A percentile compares a stretch with the other conserved stretches of the same genome.
phyloP scores from a whole-genome alignment of 768 basidiomycete genomes.

The Austroboletus eburneus region DNA sequence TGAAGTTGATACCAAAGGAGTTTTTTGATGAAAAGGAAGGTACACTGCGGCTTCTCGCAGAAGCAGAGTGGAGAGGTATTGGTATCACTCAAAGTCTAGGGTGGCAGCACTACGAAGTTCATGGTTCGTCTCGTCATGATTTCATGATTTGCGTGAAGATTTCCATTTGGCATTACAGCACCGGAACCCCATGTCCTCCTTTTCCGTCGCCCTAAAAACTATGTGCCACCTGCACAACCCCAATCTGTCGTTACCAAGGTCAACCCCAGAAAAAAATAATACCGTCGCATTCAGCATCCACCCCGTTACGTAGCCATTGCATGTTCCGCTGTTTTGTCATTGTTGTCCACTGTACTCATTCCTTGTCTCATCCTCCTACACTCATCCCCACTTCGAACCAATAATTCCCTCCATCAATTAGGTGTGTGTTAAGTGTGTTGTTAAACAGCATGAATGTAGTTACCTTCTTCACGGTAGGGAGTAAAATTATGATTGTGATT shows the following conservation, averaged over 20 bases:
- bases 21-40: conserved; percentile 78
- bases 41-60: conserved; percentile 74
- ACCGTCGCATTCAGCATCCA: conserved; percentile 4
- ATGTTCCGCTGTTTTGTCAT: conserved; percentile 20
- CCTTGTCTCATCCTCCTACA: conserved; percentile 10
- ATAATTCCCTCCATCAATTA: conserved; percentile 2
- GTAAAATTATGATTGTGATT: conserved; percentile 8
- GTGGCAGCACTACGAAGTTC: conserved; percentile 98
- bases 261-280: conserved; percentile 43
- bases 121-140: conserved; percentile 54
- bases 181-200: conserved; percentile 93
- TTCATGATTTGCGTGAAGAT: background rate
- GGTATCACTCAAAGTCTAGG: conserved; percentile 95
- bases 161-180: conserved; percentile 41
- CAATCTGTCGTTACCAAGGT: conserved; percentile 34
- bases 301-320: conserved; percentile 13
- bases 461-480: conserved; percentile 5
- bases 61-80: conserved; percentile 93
- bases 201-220: conserved; percentile 80
- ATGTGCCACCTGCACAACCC: conserved; percentile 48
- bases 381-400: conserved; percentile 7
- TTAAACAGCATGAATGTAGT: conserved; percentile 8
- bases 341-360: conserved; percentile 20
- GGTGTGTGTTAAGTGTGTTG: no score
- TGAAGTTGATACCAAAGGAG: conserved; percentile 89